These are phyloP conservation scores for Acmispon strigosus DNA, from an alignment of 306 rosid genomes.

Conservation along the genomic window DNA sequence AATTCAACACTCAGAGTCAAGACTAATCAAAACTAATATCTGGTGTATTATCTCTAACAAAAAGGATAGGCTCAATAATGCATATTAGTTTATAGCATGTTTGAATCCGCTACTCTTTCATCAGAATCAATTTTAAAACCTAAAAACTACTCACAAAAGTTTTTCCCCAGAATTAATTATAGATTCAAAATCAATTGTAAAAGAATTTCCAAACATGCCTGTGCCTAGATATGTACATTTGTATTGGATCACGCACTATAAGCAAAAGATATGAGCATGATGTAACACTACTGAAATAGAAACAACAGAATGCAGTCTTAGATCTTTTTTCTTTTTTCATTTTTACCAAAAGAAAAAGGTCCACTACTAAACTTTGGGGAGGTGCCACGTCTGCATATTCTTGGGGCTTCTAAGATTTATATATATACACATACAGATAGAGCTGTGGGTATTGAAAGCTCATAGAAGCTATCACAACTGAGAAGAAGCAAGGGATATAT, in stretches of 20 bases:
- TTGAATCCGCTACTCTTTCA: too few species aligned
- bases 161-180: too few species aligned
- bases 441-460: slow-evolving; percentile 7
- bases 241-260: slow-evolving; percentile 29
- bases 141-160: too few species aligned
- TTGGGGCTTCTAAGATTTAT: slow-evolving; percentile 21
- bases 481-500: slow-evolving; percentile 7
- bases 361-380: slow-evolving; percentile 42
- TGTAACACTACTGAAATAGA: slow-evolving; percentile 25
- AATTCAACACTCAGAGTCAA: slow-evolving; percentile 10
- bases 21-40: slow-evolving; percentile 29
- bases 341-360: slow-evolving; percentile 23
- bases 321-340: slow-evolving; percentile 1
- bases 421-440: slow-evolving; percentile 24
- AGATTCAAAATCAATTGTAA: too few species aligned
- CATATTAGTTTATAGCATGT: too few species aligned
- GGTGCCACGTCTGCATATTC: slow-evolving; percentile 40
- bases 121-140: too few species aligned
- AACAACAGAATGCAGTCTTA: slow-evolving; percentile 21
- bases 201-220: too few species aligned
- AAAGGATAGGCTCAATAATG: too few species aligned
- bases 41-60: slow-evolving; percentile 18
- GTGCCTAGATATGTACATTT: slow-evolving; percentile 22
- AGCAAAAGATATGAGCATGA: slow-evolving; percentile 29
- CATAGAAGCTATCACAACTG: slow-evolving; percentile 18